A percentile compares a stretch with the other conserved stretches of the same genome.
These are phyloP conservation scores for Lactarius akahatsu DNA, from an alignment of 768 basidiomycete genomes.

Conservation along the genomic window DNA sequence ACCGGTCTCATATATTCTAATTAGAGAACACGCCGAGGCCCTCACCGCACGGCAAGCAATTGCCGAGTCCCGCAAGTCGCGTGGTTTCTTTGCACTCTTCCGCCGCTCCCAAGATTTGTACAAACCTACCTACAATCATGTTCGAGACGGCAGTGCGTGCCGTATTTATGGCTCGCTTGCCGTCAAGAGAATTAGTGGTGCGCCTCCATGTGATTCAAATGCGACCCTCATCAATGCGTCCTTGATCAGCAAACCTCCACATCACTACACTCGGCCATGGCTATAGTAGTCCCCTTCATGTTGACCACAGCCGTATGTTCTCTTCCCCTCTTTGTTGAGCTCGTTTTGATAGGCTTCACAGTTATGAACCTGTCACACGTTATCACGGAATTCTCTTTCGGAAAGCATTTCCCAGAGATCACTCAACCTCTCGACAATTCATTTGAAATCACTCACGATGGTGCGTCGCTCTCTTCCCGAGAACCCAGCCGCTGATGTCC, in stretches of 20 bases:
- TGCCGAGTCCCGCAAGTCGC: conserved; percentile 69
- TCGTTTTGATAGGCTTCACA: conserved; percentile 34
- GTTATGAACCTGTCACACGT: conserved; percentile 98
- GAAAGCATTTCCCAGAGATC: conserved; percentile 94
- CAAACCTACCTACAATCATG: conserved; percentile 72
- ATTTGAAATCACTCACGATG: conserved; percentile 67
- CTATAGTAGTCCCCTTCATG: conserved; percentile 85
- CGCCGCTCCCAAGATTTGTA: conserved; percentile 47
- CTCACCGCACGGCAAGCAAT: conserved; percentile 71
- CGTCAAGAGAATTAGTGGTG: conserved; percentile 89
- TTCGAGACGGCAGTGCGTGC: conserved; percentile 72
- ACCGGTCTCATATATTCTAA: conserved; percentile 28
- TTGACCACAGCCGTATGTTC: conserved; percentile 76
- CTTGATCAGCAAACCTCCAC: conserved; percentile 76
- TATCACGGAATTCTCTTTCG: conserved; percentile 96
- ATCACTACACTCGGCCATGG: conserved; percentile 95
- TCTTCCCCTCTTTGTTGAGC: not conserved
- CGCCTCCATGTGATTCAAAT: conserved; percentile 13
- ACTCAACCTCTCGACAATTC: conserved; percentile 92
- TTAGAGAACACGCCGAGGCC: conserved; percentile 59
- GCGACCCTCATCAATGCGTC: not conserved
- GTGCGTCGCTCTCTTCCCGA: conserved; percentile 44
- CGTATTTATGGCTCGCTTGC: conserved; percentile 80
- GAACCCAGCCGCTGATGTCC: conserved; percentile 14
- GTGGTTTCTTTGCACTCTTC: conserved; percentile 65